A percentile compares a stretch with the other conserved stretches of the same genome.
Evolutionary conservation across 2,329 filamentous ascomycete species (phyloP).

Genomic region (Ophiocordyceps camponoti-floridani): DNA sequence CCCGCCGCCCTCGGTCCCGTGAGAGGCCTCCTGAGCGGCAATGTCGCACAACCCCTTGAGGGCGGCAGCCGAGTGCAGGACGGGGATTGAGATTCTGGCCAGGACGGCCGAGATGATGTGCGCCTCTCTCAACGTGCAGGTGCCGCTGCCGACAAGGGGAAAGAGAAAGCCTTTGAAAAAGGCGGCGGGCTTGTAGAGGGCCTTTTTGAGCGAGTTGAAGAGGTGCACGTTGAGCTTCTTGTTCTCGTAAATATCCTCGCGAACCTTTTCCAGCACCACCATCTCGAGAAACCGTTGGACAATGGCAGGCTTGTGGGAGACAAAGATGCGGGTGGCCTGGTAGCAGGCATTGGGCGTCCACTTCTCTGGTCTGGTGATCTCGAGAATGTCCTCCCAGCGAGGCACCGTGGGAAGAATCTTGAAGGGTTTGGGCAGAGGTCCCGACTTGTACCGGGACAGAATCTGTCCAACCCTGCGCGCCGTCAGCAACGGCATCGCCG

Average conservation of each 20-base stretch:
- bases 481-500: conserved; percentile 3
- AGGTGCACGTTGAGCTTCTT: conserved; percentile 93
- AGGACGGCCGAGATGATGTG: conserved; percentile 81
- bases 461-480: conserved; percentile 57
- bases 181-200: conserved; percentile 79
- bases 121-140: conserved; percentile 84
- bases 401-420: conserved; percentile 89
- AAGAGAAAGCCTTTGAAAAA: conserved; percentile 97
- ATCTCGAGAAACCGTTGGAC: conserved; percentile 76
- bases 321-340: conserved; percentile 82
- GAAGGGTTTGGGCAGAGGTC: conserved; percentile 94
- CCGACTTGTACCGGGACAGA: conserved; percentile 82
- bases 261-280: conserved; percentile 76
- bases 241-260: conserved; percentile 82
- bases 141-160: conserved; percentile 66
- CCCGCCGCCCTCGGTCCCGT: conserved; percentile 70
- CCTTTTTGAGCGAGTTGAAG: conserved; percentile 84
- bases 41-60: conserved; percentile 89
- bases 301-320: conserved; percentile 62
- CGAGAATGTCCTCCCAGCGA: conserved; percentile 74
- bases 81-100: conserved; percentile 68
- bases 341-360: conserved; percentile 65
- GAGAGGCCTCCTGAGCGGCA: conserved; percentile 72
- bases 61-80: conserved; percentile 81
- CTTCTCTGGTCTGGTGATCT: conserved; percentile 62